Evolutionary conservation across 1,139 yeast genomes (phyloP), one percentile per base, ranked within the genome.

Genomic region (Pneumocystis jirovecii): DNA sequence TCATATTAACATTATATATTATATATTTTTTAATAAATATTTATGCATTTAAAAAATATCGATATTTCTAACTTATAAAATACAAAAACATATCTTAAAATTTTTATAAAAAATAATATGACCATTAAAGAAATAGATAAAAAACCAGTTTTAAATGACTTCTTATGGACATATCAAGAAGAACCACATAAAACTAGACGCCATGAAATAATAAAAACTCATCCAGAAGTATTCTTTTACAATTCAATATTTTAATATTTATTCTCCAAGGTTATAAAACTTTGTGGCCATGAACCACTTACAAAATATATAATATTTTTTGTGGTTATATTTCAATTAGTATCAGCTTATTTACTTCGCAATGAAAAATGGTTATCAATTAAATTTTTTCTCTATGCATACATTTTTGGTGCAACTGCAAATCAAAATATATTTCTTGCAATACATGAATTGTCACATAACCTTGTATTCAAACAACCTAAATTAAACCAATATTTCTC

Each of bases 391-490:
- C 71, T 79, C 0, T 73, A 82, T 31, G 93, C 95, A 1, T 90
- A 90, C 72, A 75, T 86, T 31, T 78, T 90, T 67, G 97, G 97
- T 1, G 96, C 95, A 25, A 88, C 96, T 4, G 82, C 88, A 66
- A 86, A 85, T 73, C 96, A 90, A 73, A 90, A 91, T 70, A 77
- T 87, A 44, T 90, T 89, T 73, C 78, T 90, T 69, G 95, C 96
- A 34, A 89, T 90, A 71, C 97, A 90, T 75, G 97, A 90, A 74
- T 78, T 89, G 65, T 83, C 87, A 37, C 97, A 90, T 75, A 90
- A 90, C 73, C 78, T 90, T 65, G 87, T 87, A n/a, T 90, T 90
- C 80, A 87, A 83, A 71, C 84, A 82, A 70, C 95, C 96, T 0
- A 64, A 87, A 8, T 83, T 85, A 74, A 90, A 90, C 74, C 85